Percentiles rank a stretch among this genome's conserved stretches.
These are phyloP conservation scores for Pestalotiopsis sp. DNA, from an alignment of 2,329 filamentous ascomycete species.

Conservation along the genomic window DNA sequence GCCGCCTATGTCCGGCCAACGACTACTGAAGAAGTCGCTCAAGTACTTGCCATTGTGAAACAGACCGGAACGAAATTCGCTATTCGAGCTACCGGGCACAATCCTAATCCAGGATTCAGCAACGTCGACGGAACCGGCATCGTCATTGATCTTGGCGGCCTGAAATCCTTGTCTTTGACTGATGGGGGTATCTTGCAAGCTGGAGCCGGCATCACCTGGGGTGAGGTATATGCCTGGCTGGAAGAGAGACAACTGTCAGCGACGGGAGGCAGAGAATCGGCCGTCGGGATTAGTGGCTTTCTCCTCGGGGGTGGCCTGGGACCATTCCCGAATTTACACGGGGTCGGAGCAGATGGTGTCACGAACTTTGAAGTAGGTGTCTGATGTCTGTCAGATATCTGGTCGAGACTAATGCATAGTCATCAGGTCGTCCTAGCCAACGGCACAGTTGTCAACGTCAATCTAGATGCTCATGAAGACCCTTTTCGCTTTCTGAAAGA, in stretches of 20 bases:
- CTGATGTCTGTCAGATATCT: not conserved
- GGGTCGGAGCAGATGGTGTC: slow-evolving; percentile 17
- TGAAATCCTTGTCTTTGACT: slow-evolving; percentile 13
- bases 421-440: slow-evolving; percentile 18
- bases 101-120: slow-evolving; percentile 16
- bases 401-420: not conserved
- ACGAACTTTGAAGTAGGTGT: slow-evolving; percentile 18
- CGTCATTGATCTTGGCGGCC: slow-evolving; percentile 17
- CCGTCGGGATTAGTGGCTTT: slow-evolving; percentile 19
- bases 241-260: slow-evolving; percentile 13
- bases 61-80: slow-evolving; percentile 15
- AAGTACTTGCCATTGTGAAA: slow-evolving; percentile 11
- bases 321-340: slow-evolving; percentile 19
- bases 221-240: slow-evolving; percentile 15
- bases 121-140: slow-evolving; percentile 18
- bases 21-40: slow-evolving; percentile 14
- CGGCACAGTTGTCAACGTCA: slow-evolving; percentile 18
- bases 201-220: slow-evolving; percentile 15
- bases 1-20: slow-evolving; percentile 14
- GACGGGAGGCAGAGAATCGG: slow-evolving; percentile 17
- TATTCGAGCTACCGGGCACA: slow-evolving; percentile 18
- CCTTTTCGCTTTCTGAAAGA: slow-evolving; percentile 19
- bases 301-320: slow-evolving; percentile 20
- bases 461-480: slow-evolving; percentile 12
- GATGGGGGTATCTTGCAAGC: slow-evolving; percentile 8